phyloP scores from a whole-genome alignment of 768 basidiomycete genomes.

The Serendipita sp. region DNA sequence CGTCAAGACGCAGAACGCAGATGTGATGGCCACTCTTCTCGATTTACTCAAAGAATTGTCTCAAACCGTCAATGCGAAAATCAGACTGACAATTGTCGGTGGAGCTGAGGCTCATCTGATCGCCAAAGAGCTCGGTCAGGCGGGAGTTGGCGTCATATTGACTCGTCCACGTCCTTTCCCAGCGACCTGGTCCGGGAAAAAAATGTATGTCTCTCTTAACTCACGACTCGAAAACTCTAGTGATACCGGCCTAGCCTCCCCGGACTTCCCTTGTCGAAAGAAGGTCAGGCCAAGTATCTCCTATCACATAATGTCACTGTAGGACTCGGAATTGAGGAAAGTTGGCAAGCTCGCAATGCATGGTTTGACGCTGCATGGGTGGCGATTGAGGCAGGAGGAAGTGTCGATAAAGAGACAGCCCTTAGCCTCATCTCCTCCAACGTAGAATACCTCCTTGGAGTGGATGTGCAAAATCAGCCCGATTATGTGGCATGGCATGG shows the following conservation, averaged over 20 bases:
- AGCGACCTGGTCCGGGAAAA: conserved; percentile 43
- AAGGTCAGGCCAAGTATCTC: conserved; percentile 44
- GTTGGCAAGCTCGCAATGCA: conserved; percentile 59
- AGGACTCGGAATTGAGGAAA: conserved; percentile 47
- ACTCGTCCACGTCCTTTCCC: conserved; percentile 59
- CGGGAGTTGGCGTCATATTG: conserved; percentile 55
- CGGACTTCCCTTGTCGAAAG: conserved; percentile 54
- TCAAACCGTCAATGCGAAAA: conserved; percentile 21
- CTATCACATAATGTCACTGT: conserved; percentile 55
- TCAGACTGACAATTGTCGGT: conserved; percentile 38
- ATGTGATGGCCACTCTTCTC: conserved; percentile 51
- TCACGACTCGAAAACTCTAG: background rate
- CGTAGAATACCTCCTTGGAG: conserved; percentile 36
- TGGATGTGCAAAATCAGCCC: conserved; percentile 18
- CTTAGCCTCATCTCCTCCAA: conserved; percentile 39
- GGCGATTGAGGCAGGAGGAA: conserved; percentile 24
- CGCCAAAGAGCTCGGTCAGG: conserved; percentile 51
- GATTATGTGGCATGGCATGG: conserved; percentile 45
- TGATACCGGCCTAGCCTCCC: conserved; percentile 21
- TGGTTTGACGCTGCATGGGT: conserved; percentile 77
- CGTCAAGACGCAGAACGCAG: conserved; percentile 45
- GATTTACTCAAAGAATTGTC: conserved; percentile 49
- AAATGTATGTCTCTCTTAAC: conserved; percentile 35
- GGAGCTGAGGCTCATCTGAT: conserved; percentile 57
- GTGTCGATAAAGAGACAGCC: conserved; percentile 30